Evolutionary conservation across 257 asterid species (phyloP), one percentile per base, ranked within the genome.

Genomic region (Marsdenia floribunda): DNA sequence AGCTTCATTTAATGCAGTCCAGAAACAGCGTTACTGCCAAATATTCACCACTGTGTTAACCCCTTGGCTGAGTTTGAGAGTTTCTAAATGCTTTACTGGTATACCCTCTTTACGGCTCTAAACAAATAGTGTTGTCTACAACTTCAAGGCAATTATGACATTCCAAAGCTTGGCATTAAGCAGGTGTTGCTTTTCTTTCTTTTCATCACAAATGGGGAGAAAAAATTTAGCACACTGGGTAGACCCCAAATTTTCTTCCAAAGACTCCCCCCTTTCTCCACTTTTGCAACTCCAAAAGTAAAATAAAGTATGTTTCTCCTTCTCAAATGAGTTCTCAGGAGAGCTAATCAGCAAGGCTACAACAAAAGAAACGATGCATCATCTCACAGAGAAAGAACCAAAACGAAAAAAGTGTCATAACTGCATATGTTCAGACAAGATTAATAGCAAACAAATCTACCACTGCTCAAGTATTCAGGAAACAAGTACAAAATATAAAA

Each of bases 241-340:
- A 18, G 49, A 18, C 0, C 71, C 33, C 33, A 0, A 66, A 38
- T 7, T 66, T 66, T 66, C 71, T 18, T 38, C 52, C 21, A 4
- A 38, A 38, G 37, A 49, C 42, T 26, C 70, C 52, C 70, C 52
- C 52, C 11, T 6, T 38, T 40, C 52, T 35, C 24, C 70, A 6
- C 49, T 66, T 66, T 37, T 38, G 15, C 52, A 37, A 37, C 26
- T 65, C 35, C 50, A 24, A 66, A 66, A 19, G 29, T 26, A 5
- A 38, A 66, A 50, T 10, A 38, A 66, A 37, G 29, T 40, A 66
- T 38, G 50, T 19, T 19, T 19, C n/a, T 66, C 12, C 47, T 64
- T 37, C 49, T 65, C 70, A 65, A 65, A 65, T 26, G 21, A 66
- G 71, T 66, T 42, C 71, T 66, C 71, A 38, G 29, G 71, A 46